Percentiles rank a stretch among this genome's conserved stretches.
Conservation (phyloP, 805 yeast species). For the Alloascoidea africana region DNA sequence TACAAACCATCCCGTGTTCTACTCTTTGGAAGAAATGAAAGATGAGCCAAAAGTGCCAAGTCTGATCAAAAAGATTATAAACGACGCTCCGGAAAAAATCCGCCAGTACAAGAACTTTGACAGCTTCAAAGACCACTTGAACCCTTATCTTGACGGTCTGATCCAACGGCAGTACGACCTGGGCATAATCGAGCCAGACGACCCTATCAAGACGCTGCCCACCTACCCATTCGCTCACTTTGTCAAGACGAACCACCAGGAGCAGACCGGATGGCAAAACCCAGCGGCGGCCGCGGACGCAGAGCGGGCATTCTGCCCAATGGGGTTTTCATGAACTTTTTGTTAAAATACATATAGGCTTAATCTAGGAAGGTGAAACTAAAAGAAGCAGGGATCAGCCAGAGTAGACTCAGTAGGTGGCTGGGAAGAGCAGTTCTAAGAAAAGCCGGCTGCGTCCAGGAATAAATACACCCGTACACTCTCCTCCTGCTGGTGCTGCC, state of each 20-base stretch:
- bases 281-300: conserved; percentile 11
- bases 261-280: conserved; percentile 27
- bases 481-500: too few relatives aligned
- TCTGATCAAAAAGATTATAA: conserved; percentile 41
- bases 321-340: conserved; percentile 1
- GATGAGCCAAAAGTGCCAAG: conserved; percentile 64
- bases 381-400: too few relatives aligned
- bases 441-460: too few relatives aligned
- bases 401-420: too few relatives aligned
- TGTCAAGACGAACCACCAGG: conserved; percentile 20
- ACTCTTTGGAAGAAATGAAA: conserved; percentile 61
- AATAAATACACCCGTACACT: too few relatives aligned
- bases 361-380: too few relatives aligned
- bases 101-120: conserved; percentile 49
- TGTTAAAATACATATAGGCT: too few relatives aligned
- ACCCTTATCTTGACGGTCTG: conserved; percentile 39
- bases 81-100: conserved; percentile 53
- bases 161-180: conserved; percentile 41
- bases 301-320: background rate
- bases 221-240: conserved; percentile 53
- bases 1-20: conserved; percentile 65
- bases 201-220: conserved; percentile 41
- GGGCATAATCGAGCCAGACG: conserved; percentile 38
- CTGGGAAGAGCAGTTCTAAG: too few relatives aligned
- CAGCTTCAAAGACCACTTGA: conserved; percentile 40